These are phyloP conservation scores for Sphaceloma murrayae DNA, from an alignment of 2,329 filamentous ascomycete genomes.

Conservation along the genomic window DNA sequence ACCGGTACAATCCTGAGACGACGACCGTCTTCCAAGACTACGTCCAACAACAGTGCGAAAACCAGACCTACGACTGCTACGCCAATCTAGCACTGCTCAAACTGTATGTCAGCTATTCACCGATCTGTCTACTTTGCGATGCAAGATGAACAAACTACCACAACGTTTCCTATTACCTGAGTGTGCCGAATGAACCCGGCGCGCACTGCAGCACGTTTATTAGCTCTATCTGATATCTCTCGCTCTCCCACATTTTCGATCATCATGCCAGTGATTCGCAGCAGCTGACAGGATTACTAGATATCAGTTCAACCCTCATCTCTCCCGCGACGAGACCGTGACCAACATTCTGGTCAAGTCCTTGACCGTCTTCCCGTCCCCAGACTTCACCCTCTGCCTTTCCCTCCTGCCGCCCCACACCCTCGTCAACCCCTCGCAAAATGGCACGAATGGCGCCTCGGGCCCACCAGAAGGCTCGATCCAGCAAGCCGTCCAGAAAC, in stretches of 20 bases:
- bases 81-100: slow-evolving; percentile 93
- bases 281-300: too few species aligned
- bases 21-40: slow-evolving; percentile 90
- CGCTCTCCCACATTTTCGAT: not conserved
- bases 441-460: slow-evolving; percentile 34
- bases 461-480: slow-evolving; percentile 49
- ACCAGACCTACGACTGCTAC: slow-evolving; percentile 89
- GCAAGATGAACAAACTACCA: slow-evolving; percentile 17
- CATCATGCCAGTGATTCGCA: not conserved
- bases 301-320: slow-evolving; percentile 99
- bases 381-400: slow-evolving; percentile 88
- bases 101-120: slow-evolving; percentile 58
- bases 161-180: slow-evolving; percentile 99
- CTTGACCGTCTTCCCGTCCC: slow-evolving; percentile 90
- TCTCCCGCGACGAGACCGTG: slow-evolving; percentile 90
- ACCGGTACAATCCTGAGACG: slow-evolving; percentile 97
- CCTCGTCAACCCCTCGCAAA: slow-evolving; percentile 48
- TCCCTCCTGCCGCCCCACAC: slow-evolving; percentile 84
- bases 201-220: slow-evolving; percentile 57
- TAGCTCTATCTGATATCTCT: slow-evolving; percentile 62
- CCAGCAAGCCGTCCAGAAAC: slow-evolving; percentile 82
- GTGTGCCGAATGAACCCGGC: slow-evolving; percentile 23
- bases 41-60: slow-evolving; percentile 87
- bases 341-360: slow-evolving; percentile 99
- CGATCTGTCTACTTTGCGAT: too few species aligned